A percentile compares a stretch with the other conserved stretches of the same genome.
Evolutionary conservation across 176 grass and related monocot genomes (phyloP).

Genomic region (Musa schizocarpa): DNA sequence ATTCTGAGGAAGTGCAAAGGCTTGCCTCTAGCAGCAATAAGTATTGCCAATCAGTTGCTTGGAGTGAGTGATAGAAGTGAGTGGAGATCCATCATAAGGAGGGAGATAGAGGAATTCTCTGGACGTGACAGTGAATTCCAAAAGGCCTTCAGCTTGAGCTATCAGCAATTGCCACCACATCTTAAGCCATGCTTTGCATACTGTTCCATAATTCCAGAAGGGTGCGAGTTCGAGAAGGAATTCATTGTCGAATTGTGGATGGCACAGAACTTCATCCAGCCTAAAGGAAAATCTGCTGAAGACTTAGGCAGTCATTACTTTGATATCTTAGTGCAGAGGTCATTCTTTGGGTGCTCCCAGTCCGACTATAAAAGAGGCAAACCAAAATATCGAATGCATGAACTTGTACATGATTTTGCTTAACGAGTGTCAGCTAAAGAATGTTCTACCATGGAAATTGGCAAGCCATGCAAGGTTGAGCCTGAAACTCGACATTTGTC

Average conservation of each 20-base stretch:
- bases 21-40: constrained; percentile 26
- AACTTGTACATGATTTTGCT: constrained; percentile 13
- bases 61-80: constrained; percentile 21
- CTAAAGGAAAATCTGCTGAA: background rate
- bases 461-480: background rate
- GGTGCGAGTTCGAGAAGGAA: constrained; percentile 21
- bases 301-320: constrained; percentile 21
- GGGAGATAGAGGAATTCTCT: background rate
- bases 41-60: constrained; percentile 21
- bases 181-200: constrained; percentile 49
- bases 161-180: constrained; percentile 19
- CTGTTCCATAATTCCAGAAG: constrained; percentile 29
- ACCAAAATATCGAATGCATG: constrained; percentile 18
- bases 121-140: background rate
- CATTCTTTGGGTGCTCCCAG: constrained; percentile 16
- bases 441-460: constrained; percentile 15
- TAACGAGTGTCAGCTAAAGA: constrained; percentile 6
- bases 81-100: constrained; percentile 19
- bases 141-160: constrained; percentile 16
- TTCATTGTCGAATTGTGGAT: constrained; percentile 46
- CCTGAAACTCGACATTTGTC: constrained; percentile 21
- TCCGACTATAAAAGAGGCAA: background rate
- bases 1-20: constrained; percentile 25
- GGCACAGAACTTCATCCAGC: constrained; percentile 31
- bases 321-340: constrained; percentile 12